Conservation (phyloP, 2,329 filamentous ascomycete species). For the Colletotrichum sp. region DNA sequence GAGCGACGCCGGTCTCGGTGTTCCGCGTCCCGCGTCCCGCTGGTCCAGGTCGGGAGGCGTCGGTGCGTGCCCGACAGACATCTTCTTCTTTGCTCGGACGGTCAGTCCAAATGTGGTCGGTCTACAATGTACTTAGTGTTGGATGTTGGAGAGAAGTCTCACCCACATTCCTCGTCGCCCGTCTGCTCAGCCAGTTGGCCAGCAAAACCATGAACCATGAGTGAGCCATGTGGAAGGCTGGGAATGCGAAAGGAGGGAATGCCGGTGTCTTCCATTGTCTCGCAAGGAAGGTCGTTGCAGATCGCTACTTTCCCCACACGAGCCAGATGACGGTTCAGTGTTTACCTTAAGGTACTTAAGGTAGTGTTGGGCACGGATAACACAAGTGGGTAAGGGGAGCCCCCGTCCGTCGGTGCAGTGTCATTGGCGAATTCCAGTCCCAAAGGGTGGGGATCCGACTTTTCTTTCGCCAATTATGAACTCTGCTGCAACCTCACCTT, state of each 20-base stretch:
- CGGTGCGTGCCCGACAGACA: not conserved
- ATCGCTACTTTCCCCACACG: conserved; percentile 5
- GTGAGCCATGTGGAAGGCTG: not conserved
- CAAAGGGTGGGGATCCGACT: too few relatives aligned
- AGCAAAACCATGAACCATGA: not conserved
- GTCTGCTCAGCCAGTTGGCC: not conserved
- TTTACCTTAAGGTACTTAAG: too few relatives aligned
- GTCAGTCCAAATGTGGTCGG: not conserved
- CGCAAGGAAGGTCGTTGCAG: not conserved
- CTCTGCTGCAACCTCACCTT: conserved; percentile 15
- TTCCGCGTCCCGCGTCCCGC: not conserved
- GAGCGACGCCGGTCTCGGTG: not conserved
- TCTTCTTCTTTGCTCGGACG: not conserved
- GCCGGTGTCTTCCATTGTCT: not conserved
- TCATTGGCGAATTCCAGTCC: too few relatives aligned
- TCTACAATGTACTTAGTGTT: not conserved
- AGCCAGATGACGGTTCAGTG: not conserved
- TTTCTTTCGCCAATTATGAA: not conserved
- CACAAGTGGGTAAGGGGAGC: not conserved
- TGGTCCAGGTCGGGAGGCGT: not conserved
- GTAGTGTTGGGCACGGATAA: too few relatives aligned
- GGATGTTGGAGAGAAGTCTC: not conserved
- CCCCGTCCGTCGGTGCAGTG: too few relatives aligned
- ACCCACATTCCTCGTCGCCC: not conserved
- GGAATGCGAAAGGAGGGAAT: not conserved